A percentile compares a stretch with the other conserved stretches of the same genome.
Conservation (phyloP, 352 stramenopile genomes). For the Thalassiosira livingstoniorum region DNA sequence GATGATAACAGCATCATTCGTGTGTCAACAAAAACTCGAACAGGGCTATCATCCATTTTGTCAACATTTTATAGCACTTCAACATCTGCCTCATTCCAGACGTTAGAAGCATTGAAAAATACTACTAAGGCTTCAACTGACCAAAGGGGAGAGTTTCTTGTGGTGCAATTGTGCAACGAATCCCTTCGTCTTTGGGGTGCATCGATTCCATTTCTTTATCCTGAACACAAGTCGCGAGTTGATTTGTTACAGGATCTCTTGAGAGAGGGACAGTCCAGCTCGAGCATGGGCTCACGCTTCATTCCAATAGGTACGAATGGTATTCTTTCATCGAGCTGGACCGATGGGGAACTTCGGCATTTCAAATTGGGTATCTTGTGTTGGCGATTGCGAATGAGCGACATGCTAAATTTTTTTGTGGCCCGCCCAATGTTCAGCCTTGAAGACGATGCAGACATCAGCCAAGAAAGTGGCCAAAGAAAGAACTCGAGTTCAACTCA, state of each 20-base stretch:
- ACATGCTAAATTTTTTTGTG: slow-evolving; percentile 77
- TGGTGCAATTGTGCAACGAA: slow-evolving; percentile 64
- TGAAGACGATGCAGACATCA: not conserved
- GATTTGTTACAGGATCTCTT: slow-evolving; percentile 66
- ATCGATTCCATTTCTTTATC: slow-evolving; percentile 71
- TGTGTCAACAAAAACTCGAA: slow-evolving; percentile 47
- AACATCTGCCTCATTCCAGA: slow-evolving; percentile 40
- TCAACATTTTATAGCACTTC: slow-evolving; percentile 51
- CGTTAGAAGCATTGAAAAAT: slow-evolving; percentile 36
- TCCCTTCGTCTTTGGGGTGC: slow-evolving; percentile 73
- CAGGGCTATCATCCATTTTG: slow-evolving; percentile 42
- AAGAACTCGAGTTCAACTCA: not conserved
- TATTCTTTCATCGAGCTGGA: slow-evolving; percentile 42
- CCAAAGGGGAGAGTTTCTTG: slow-evolving; percentile 42
- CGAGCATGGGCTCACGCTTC: not conserved
- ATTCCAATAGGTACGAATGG: not conserved
- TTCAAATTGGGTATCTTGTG: slow-evolving; percentile 76
- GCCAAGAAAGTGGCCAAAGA: not conserved
- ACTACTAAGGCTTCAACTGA: slow-evolving; percentile 9
- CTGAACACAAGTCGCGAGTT: slow-evolving; percentile 56
- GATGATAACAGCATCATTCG: slow-evolving; percentile 11
- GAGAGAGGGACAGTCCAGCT: not conserved
- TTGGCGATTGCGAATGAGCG: slow-evolving; percentile 72
- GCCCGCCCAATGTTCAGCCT: slow-evolving; percentile 49
- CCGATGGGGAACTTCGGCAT: slow-evolving; percentile 42